These are phyloP conservation scores for Aspergillus nanangensis DNA, from an alignment of 495 filamentous ascomycete species.

Conservation along the genomic window DNA sequence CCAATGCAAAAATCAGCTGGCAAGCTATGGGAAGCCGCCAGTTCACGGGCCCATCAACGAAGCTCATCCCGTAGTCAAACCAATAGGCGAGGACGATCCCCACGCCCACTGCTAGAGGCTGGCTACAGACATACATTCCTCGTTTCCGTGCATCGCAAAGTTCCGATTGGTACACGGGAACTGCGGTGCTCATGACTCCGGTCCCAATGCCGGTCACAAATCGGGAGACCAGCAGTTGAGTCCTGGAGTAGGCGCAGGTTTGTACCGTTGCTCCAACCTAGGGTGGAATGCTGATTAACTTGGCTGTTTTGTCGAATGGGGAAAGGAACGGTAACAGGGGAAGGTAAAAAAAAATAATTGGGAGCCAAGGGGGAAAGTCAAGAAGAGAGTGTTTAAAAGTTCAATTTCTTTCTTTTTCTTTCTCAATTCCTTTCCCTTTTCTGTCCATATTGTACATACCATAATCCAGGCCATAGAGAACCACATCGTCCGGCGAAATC, in stretches of 20 bases:
- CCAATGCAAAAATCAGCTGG: conserved; percentile 36
- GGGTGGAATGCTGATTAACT: conserved; percentile 11
- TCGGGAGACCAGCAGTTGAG: conserved; percentile 43
- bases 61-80: conserved; percentile 44
- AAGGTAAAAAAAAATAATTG: neutral
- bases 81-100: conserved; percentile 39
- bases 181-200: conserved; percentile 44
- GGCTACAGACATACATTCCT: conserved; percentile 40
- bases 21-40: conserved; percentile 44
- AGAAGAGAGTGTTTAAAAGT: no score
- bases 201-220: conserved; percentile 49
- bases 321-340: no score
- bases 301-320: neutral
- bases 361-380: neutral
- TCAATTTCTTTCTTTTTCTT: no score
- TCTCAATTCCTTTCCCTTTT: no score
- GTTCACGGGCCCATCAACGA: conserved; percentile 27
- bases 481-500: conserved; percentile 42
- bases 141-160: conserved; percentile 35
- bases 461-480: conserved; percentile 31
- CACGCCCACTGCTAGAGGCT: conserved; percentile 38
- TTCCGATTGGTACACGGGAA: conserved; percentile 49
- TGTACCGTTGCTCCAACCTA: conserved; percentile 44
- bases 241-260: conserved; percentile 32
- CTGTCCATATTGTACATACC: conserved; percentile 19